A percentile compares a stretch with the other conserved stretches of the same genome.
phyloP scores from a whole-genome alignment of 352 stramenopile species.

The Pythium sukuiense region DNA sequence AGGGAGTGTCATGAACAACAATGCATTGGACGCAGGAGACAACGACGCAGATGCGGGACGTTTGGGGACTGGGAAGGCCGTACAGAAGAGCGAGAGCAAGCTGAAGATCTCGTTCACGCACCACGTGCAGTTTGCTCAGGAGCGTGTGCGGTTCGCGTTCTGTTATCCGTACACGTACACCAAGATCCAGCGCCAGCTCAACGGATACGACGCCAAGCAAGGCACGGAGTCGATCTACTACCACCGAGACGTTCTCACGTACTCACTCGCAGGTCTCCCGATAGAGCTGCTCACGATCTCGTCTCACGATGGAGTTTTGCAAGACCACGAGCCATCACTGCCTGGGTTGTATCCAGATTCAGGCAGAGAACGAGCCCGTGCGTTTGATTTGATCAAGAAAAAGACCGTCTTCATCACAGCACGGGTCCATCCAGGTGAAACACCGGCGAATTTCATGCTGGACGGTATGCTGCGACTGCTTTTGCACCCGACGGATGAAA shows the following conservation, averaged over 20 bases:
- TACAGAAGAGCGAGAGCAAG: constrained; percentile 34
- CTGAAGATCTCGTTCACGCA: constrained; percentile 55
- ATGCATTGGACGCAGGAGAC: background rate
- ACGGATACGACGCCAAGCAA: constrained; percentile 35
- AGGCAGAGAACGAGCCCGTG: background rate
- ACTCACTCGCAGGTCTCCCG: constrained; percentile 51
- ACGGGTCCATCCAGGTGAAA: constrained; percentile 84
- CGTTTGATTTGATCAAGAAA: constrained; percentile 36
- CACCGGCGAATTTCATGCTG: constrained; percentile 67
- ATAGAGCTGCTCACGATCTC: constrained; percentile 74
- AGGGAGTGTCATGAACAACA: background rate
- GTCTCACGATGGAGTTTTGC: constrained; percentile 8
- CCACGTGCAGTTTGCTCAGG: constrained; percentile 33
- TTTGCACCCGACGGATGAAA: constrained; percentile 48
- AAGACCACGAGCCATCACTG: background rate
- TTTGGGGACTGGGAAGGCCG: background rate
- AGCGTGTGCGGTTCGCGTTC: constrained; percentile 69
- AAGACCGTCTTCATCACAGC: constrained; percentile 59
- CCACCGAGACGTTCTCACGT: constrained; percentile 69
- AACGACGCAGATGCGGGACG: background rate
- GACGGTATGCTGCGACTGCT: constrained; percentile 60
- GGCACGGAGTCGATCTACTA: constrained; percentile 56
- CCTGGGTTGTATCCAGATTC: constrained; percentile 6
- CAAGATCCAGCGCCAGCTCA: constrained; percentile 52
- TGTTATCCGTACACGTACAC: constrained; percentile 75